A percentile compares a stretch with the other conserved stretches of the same genome.
Evolutionary conservation across 176 grass and related monocot species (phyloP).

Genomic region (Bothriochloa decipiens): DNA sequence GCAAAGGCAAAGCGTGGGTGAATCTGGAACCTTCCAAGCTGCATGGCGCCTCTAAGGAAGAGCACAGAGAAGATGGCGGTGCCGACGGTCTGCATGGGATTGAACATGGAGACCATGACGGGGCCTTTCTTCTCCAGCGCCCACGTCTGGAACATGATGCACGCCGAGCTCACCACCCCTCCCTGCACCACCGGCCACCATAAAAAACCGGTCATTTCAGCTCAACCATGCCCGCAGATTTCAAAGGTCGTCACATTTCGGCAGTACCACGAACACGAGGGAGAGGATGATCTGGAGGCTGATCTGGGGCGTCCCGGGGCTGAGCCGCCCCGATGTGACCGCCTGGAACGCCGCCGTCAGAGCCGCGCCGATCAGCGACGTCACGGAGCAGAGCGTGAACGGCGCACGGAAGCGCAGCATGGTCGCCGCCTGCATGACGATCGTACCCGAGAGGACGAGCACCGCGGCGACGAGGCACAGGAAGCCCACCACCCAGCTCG

Average conservation of each 20-base stretch:
- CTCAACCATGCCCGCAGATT: too few relatives aligned
- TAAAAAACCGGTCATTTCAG: too few relatives aligned
- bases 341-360: slow-evolving; percentile 63
- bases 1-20: neutral
- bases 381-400: slow-evolving; percentile 61
- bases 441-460: slow-evolving; percentile 60
- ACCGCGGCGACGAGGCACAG: slow-evolving; percentile 8
- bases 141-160: too few relatives aligned
- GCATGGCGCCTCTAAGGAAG: slow-evolving; percentile 55
- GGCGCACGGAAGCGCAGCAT: slow-evolving; percentile 68
- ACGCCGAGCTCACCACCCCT: too few relatives aligned
- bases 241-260: neutral
- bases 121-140: slow-evolving; percentile 40
- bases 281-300: slow-evolving; percentile 40
- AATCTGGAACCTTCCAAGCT: neutral
- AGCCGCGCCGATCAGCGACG: slow-evolving; percentile 60
- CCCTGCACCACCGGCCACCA: too few relatives aligned
- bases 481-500: slow-evolving; percentile 43
- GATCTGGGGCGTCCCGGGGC: slow-evolving; percentile 39
- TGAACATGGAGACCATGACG: slow-evolving; percentile 77
- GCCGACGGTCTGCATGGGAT: slow-evolving; percentile 64
- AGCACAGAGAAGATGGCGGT: slow-evolving; percentile 64
- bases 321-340: slow-evolving; percentile 51
- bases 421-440: slow-evolving; percentile 66
- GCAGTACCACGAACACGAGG: slow-evolving; percentile 52